Base-by-base conservation (phyloP, 106 monocot genomes). In the Acorus calamus region DNA sequence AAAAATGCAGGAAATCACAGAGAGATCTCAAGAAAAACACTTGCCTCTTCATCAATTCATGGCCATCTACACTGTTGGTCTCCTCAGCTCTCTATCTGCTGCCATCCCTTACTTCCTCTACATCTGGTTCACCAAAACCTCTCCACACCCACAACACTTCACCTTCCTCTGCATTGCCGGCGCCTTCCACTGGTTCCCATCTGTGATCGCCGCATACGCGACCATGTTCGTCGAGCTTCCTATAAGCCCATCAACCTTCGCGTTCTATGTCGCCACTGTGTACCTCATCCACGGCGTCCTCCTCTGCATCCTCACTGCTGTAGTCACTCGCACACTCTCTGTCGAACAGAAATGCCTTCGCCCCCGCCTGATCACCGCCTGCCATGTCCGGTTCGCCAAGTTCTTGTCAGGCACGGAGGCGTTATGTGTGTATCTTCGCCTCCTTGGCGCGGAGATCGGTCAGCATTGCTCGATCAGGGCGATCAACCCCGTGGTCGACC, bases 391-490 rank as follows among this genome's bases (percentile, higher is more conserved):
- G 49, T 82, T 82, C 58, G 77, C 81, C 13, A 77, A 74, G 66
- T 61, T 82, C 3, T 66, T 82, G 5, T 74, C 77, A 4, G 81
- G 81, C 45, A 82, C 81, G 2, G 81, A 82, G 62, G 74, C 81
- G 3, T 76, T 76, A 6, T 82, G 81, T 61, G 55, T 69, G 47
- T 82, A 77, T 59, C 65, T 82, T 28, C 69, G 81, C 9, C 66
- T 82, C 42, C 14, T 77, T 4, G 81, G 81, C 11, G 73, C 77
- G 5, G 77, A 74, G 51, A 47, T 82, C 13, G 81, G 81, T 13
- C 49, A 42, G 4, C 66, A 77, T 47, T 82, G 81, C 52, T 82
- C 81, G 14, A 82, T 82, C 52, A 69, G 81, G 49, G 71, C 81
- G 28, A 77, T 77, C 57, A 82, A 77, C 70, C 72, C 81, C 6